Conservation (phyloP, 139 green algal species). For the Zygnema circumcarinatum region DNA sequence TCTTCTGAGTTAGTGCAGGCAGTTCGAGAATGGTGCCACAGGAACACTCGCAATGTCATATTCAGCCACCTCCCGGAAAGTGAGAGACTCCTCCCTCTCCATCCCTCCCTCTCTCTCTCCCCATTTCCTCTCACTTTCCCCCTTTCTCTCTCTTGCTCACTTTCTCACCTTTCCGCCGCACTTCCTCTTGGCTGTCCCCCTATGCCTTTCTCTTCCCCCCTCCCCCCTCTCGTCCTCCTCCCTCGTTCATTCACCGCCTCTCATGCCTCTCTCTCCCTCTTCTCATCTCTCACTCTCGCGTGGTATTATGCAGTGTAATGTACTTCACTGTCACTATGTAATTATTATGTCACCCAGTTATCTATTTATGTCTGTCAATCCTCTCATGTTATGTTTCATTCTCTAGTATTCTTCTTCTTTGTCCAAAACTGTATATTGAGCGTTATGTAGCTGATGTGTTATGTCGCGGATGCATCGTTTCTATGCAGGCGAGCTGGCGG, state of each 20-base stretch:
- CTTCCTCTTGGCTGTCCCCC: too few relatives aligned
- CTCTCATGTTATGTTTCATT: not conserved
- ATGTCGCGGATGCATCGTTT: not conserved
- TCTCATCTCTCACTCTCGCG: not conserved
- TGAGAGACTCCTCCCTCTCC: not conserved
- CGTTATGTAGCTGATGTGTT: not conserved
- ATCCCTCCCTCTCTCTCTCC: not conserved
- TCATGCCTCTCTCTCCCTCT: not conserved
- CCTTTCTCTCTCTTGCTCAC: not conserved
- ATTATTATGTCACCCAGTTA: not conserved
- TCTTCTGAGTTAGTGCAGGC: too few relatives aligned
- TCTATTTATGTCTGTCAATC: not conserved
- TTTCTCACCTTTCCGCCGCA: too few relatives aligned
- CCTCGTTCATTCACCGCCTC: too few relatives aligned
- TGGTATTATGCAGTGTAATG: not conserved
- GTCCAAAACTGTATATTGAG: not conserved
- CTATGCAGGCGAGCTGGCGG: slow-evolving; percentile 17
- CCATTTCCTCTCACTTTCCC: not conserved
- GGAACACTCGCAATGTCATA: not conserved
- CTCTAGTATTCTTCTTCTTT: not conserved
- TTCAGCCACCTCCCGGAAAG: slow-evolving; percentile 19
- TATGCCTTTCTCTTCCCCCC: not conserved
- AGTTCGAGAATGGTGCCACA: slow-evolving; percentile 24
- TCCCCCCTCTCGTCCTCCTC: not conserved
- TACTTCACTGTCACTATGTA: not conserved